Evolutionary conservation across 768 basidiomycete genomes (phyloP).

Genomic region (Leucocoprinus birnbaumii): DNA sequence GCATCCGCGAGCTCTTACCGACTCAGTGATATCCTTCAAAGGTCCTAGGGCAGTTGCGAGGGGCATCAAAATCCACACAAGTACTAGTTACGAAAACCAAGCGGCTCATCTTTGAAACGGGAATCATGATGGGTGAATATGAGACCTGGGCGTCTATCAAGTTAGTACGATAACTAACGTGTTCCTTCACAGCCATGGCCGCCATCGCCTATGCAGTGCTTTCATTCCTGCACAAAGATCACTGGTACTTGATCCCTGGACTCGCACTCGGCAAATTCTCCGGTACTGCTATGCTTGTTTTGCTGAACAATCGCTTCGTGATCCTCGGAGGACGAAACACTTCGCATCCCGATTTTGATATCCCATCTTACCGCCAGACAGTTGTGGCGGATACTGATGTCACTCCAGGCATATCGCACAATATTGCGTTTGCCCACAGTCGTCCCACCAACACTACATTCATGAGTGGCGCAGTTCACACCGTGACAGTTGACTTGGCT

Average conservation of each 20-base stretch:
- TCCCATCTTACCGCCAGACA: not conserved
- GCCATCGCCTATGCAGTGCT: not conserved
- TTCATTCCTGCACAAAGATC: not conserved
- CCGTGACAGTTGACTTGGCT: not conserved
- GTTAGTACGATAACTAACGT: not conserved
- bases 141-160: not conserved
- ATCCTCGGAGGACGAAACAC: conserved; percentile 1
- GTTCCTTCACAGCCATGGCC: too few species aligned
- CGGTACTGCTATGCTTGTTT: conserved; percentile 1
- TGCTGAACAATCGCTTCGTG: conserved; percentile 4
- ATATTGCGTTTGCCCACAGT: not conserved
- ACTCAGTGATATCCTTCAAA: not conserved
- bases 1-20: not conserved
- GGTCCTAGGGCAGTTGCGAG: not conserved
- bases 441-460: not conserved
- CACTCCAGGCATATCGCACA: not conserved
- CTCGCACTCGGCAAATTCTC: conserved; percentile 1
- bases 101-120: conserved; percentile 3
- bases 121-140: conserved; percentile 2
- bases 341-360: not conserved
- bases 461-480: not conserved
- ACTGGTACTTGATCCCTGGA: not conserved
- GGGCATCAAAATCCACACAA: not conserved
- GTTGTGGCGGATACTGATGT: not conserved
- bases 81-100: not conserved